A percentile compares a stretch with the other conserved stretches of the same genome.
These are phyloP conservation scores for Podospora tetraspora DNA, from an alignment of 495 filamentous ascomycete genomes.

Conservation along the genomic window DNA sequence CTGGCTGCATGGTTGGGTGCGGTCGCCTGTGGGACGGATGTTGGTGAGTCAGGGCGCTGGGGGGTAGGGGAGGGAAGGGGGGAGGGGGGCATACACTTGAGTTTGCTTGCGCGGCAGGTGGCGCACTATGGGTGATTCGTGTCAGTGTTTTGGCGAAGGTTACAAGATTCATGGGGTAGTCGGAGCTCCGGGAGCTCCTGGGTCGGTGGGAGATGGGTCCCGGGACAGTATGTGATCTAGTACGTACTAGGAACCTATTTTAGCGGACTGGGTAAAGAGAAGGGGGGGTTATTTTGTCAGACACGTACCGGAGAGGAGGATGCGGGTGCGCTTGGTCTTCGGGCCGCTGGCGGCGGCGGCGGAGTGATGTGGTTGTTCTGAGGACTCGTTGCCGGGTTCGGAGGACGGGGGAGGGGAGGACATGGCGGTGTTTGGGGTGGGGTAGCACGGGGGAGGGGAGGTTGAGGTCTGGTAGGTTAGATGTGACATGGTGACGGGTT, in stretches of 20 bases:
- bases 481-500: background rate
- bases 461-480: background rate
- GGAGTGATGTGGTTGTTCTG: background rate
- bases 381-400: background rate
- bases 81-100: slow-evolving; percentile 32
- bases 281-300: no score
- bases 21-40: slow-evolving; percentile 13
- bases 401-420: background rate
- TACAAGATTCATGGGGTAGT: no score
- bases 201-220: no score
- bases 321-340: slow-evolving; percentile 30
- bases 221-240: no score
- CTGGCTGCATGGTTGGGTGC: slow-evolving; percentile 28
- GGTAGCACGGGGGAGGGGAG: background rate
- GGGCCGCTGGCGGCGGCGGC: background rate
- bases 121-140: no score
- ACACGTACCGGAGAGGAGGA: slow-evolving; percentile 39
- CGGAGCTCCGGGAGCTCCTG: no score
- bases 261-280: no score
- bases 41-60: background rate
- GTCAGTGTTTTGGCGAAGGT: no score
- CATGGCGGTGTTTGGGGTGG: background rate
- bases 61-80: background rate
- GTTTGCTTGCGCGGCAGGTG: slow-evolving; percentile 40
- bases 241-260: no score